Conservation (phyloP, 257 asterid genomes). For the Scutellaria minor region DNA sequence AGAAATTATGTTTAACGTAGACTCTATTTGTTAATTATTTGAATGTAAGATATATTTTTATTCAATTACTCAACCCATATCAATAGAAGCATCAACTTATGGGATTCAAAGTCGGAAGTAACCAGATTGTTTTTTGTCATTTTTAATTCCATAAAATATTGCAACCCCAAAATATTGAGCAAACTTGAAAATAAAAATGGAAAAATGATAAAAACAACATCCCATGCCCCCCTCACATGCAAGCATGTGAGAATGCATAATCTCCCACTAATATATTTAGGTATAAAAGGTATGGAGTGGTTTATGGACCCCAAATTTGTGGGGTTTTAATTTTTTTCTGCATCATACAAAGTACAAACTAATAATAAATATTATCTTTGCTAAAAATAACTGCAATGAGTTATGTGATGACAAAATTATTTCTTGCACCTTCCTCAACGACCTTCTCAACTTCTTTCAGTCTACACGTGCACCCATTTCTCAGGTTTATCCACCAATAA, state of each 20-base stretch:
- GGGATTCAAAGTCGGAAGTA: too few species aligned
- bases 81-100: too few species aligned
- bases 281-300: constrained; percentile 31
- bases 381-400: constrained; percentile 28
- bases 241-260: constrained; percentile 44
- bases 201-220: constrained; percentile 28
- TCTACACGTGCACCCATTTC: constrained; percentile 31
- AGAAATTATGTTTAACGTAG: too few species aligned
- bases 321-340: constrained; percentile 28
- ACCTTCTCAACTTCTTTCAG: constrained; percentile 21
- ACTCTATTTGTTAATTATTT: too few species aligned
- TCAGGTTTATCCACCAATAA: neutral
- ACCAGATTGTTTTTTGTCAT: neutral
- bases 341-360: constrained; percentile 29
- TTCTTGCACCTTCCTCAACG: constrained; percentile 13
- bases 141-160: neutral
- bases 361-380: constrained; percentile 30
- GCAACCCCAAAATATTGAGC: neutral
- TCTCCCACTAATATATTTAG: constrained; percentile 27
- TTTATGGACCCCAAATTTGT: constrained; percentile 26
- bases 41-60: too few species aligned
- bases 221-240: constrained; percentile 59
- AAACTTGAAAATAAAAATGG: neutral
- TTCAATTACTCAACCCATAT: too few species aligned
- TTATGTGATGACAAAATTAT: constrained; percentile 29